Conservation (phyloP, 2,329 filamentous ascomycete species). For the Whalleya microplaca region DNA sequence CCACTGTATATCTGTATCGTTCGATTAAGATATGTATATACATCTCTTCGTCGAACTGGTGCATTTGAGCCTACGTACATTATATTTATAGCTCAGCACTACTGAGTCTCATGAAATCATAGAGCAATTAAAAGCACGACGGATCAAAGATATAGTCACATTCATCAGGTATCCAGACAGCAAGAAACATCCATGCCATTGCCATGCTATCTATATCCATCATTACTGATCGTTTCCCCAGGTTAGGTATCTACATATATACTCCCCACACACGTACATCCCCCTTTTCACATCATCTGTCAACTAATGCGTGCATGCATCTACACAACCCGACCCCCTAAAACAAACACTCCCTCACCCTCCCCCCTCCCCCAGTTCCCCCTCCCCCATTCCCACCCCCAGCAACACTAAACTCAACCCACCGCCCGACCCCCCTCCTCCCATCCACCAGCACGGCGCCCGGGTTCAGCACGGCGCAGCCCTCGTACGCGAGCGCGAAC, state of each 20-base stretch:
- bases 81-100: no score
- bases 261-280: not conserved
- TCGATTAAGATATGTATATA: no score
- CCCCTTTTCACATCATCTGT: not conserved
- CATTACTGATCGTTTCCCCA: not conserved
- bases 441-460: constrained; percentile 74
- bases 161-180: no score
- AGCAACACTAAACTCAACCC: constrained; percentile 83
- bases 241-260: not conserved
- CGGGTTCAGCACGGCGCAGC: constrained; percentile 94
- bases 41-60: no score
- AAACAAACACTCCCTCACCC: constrained; percentile 66
- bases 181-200: not conserved
- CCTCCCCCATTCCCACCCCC: constrained; percentile 57
- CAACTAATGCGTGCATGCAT: not conserved
- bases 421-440: constrained; percentile 70
- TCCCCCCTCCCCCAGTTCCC: constrained; percentile 62
- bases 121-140: no score
- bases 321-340: no score
- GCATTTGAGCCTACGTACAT: no score
- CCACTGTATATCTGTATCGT: no score
- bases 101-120: no score
- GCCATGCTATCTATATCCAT: not conserved
- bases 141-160: no score
- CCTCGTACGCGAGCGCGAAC: constrained; percentile 90